These are phyloP conservation scores for Vitis hybrid DNA, from an alignment of 177 flowering plant species.

Conservation along the genomic window DNA sequence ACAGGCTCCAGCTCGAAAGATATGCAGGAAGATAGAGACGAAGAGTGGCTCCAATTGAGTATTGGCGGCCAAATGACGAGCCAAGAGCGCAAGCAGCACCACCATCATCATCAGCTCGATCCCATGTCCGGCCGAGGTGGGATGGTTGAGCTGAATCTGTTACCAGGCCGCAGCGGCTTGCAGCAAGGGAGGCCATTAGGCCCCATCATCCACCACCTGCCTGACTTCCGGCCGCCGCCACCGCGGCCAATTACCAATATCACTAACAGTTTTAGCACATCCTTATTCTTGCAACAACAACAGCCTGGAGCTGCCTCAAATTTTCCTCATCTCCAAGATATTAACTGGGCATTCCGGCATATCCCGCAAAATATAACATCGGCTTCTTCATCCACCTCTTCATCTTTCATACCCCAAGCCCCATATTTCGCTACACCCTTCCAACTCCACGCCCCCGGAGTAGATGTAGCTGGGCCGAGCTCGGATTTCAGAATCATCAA, in stretches of 20 bases:
- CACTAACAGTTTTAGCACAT: conserved; percentile 11
- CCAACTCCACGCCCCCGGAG: conserved; percentile 20
- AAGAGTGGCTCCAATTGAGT: conserved; percentile 76
- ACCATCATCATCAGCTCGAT: conserved; percentile 10
- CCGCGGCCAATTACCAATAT: conserved; percentile 10
- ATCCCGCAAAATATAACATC: conserved; percentile 5
- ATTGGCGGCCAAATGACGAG: conserved; percentile 35
- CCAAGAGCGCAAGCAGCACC: background rate
- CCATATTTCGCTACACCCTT: conserved; percentile 36
- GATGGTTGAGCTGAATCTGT: conserved; percentile 66
- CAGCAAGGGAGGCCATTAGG: conserved; percentile 11
- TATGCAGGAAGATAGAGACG: conserved; percentile 27
- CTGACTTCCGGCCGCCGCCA: conserved; percentile 7
- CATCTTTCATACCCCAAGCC: conserved; percentile 28
- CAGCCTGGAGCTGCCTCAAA: conserved; percentile 5
- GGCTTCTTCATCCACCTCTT: conserved; percentile 25
- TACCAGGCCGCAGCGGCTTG: conserved; percentile 28
- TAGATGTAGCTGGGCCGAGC: conserved; percentile 36
- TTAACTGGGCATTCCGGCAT: conserved; percentile 56
- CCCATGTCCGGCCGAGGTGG: conserved; percentile 12
- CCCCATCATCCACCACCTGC: conserved; percentile 1
- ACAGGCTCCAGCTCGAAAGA: conserved; percentile 51
- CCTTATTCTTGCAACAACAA: conserved; percentile 39
- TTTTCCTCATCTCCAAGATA: conserved; percentile 32
- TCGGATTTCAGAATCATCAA: conserved; percentile 49